Base-by-base conservation (phyloP, 2,329 filamentous ascomycete genomes). In the Neocucurbitaria cava region DNA sequence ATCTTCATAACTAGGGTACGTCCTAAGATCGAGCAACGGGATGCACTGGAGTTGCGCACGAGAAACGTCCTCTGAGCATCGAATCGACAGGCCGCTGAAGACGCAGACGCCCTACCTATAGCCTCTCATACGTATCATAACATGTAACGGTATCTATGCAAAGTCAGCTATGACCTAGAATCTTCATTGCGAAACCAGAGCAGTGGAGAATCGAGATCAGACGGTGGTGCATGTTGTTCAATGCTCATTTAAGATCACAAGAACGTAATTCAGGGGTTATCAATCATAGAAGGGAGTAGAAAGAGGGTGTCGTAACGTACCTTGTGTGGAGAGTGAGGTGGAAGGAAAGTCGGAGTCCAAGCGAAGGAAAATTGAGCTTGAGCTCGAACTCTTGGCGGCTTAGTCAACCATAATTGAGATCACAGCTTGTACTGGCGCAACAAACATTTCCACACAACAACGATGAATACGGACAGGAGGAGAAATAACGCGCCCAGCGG, bases 401-500 rank as follows among this genome's bases (percentile, higher is more conserved):
- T 68, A 70, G 66, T 70, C 65, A 71, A 58, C 48, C 39, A 52
- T 10, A 46, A 57, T 58, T 63, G 52, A 64, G 50, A 54, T 60
- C 57, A 56, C 56, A 24, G 21, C 49, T 43, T 36, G 31, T 28
- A 30, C 30, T 46, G 49, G 28, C 40, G 51, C 38, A 38, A 43
- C 46, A 10, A 53, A 20, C 52, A 51, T 30, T 39, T 52, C 36
- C 46, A 48, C 38, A 54, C 31, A 50, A 70, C 63, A 52, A 61
- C 68, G 21, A 68, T 66, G 54, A 71, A 68, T 49, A 61, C 59
- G 11, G 95, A 99, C 75, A 87, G 93, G 76, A 88, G 94, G 78
- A 87, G 95, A 67, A 87, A 96, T 64, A 98, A 98, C 77, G 92
- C 92, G 5, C 95, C 95, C 6, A 82, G 87, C 36, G 90, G 91